Evolutionary conservation across 2,329 filamentous ascomycete genomes (phyloP), one percentile per base, ranked within the genome.

Genomic region (Fusarium illudens): DNA sequence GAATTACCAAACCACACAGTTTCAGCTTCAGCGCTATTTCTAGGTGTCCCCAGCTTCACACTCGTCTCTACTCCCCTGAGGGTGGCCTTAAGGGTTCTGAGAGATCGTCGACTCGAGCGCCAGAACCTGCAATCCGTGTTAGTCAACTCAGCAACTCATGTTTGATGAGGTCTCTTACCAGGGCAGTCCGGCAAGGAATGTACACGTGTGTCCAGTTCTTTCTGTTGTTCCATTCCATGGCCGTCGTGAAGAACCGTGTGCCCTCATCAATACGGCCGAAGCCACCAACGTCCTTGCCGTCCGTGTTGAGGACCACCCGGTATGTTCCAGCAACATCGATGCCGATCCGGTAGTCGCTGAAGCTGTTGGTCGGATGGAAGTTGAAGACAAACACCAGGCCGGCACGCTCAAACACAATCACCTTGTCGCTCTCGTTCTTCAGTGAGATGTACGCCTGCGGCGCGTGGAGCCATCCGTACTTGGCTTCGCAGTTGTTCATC

Each of bases 361-460:
- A 99, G 79, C 93, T 97, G 71, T 90, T 82, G 27, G 87, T 88
- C 0, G 92, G 89, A 77, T 98, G 90, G 85, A 98, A 97, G 82
- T 99, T 99, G 86, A 99, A 98, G 73, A 97, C 86, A 84, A 94
- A 99, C 11, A 99, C 84, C 61, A 97, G 82, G 0, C 94, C 94
- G 2, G 89, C 96, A 30, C 96, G 89, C 83, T 99, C 96, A 77
- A 97, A 99, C 4, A 97, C 94, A 68, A 99, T 89, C 42, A 98
- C 90, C 82, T 98, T 99, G 82, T 99, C 96, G 19, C 80, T 84
- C 76, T 98, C 94, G 77, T 99, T 90, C 86, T 98, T 99, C 71
- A 98, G 85, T 65, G 92, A 96, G 75, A 99, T 90, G 78, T 96
- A 97, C 0, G 94, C 96, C 80, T 98, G 95, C 0, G 90, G 82